phyloP scores from a whole-genome alignment of 2,329 filamentous ascomycete species.

The Colletotrichum magnum region DNA sequence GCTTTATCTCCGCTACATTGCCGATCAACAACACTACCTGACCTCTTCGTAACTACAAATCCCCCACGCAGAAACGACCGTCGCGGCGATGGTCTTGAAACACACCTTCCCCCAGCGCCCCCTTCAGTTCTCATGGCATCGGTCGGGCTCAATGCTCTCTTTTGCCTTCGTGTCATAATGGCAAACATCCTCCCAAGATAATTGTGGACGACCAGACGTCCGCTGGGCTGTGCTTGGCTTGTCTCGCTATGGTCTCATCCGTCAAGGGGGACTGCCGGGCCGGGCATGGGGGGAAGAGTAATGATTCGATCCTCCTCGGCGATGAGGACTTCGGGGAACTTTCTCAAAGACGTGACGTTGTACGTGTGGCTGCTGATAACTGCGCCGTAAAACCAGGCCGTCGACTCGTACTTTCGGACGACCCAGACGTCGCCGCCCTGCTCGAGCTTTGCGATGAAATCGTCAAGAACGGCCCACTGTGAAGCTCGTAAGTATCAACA shows the following conservation, averaged over 20 bases:
- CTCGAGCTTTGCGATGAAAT: conserved; percentile 18
- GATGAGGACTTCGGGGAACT: conserved; percentile 18
- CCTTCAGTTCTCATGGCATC: too few relatives aligned
- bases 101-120: too few relatives aligned
- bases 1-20: neutral
- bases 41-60: neutral
- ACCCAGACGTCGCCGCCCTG: conserved; percentile 4
- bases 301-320: conserved; percentile 19
- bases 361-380: conserved; percentile 26
- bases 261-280: neutral
- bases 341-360: conserved; percentile 1
- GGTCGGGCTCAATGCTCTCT: too few relatives aligned
- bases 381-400: conserved; percentile 12
- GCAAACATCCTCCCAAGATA: neutral
- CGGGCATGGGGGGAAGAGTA: neutral
- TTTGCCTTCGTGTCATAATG: too few relatives aligned
- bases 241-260: neutral
- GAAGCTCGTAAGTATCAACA: neutral
- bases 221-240: neutral
- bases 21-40: neutral
- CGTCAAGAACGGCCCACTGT: conserved; percentile 17
- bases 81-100: neutral
- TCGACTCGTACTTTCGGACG: neutral
- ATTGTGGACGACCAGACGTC: neutral
- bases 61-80: neutral